Conservation (phyloP, 2,329 filamentous ascomycete species). For the Elsinoe ampelina region DNA sequence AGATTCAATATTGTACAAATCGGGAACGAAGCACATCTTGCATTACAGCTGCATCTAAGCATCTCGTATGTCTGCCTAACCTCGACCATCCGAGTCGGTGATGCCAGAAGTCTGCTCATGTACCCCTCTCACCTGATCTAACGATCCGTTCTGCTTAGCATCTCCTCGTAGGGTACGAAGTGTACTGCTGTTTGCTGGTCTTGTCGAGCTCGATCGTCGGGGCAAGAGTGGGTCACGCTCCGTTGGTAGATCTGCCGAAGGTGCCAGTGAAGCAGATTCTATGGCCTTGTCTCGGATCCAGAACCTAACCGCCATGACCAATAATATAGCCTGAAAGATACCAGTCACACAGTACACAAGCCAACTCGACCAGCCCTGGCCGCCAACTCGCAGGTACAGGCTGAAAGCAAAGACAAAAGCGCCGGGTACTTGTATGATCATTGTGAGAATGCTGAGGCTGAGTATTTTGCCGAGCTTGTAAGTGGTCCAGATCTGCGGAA, state of each 20-base stretch:
- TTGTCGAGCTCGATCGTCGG: neutral
- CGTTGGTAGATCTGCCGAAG: neutral
- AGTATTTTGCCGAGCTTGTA: slow-evolving; percentile 76
- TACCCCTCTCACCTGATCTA: too few species aligned
- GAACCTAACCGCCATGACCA: slow-evolving; percentile 74
- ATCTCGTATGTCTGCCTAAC: too few species aligned
- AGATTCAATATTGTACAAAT: too few species aligned
- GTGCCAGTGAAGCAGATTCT: neutral
- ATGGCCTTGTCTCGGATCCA: slow-evolving; percentile 31
- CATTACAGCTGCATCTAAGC: too few species aligned
- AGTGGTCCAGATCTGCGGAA: slow-evolving; percentile 92
- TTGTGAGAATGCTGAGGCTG: slow-evolving; percentile 91
- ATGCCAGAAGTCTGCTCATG: too few species aligned
- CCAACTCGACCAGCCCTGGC: slow-evolving; percentile 90
- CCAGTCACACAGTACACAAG: slow-evolving; percentile 83
- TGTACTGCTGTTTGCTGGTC: slow-evolving; percentile 1
- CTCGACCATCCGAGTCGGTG: too few species aligned
- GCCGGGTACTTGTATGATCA: slow-evolving; percentile 94
- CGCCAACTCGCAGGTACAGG: slow-evolving; percentile 60
- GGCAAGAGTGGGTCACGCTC: neutral
- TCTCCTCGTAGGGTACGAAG: too few species aligned
- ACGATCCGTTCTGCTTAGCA: too few species aligned
- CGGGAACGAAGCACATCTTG: too few species aligned
- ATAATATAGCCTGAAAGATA: slow-evolving; percentile 67
- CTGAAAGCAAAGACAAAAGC: slow-evolving; percentile 84